Percentiles rank a stretch among this genome's conserved stretches.
Evolutionary conservation across 495 filamentous ascomycete genomes (phyloP).

Genomic region (Annulohypoxylon maeteangense): DNA sequence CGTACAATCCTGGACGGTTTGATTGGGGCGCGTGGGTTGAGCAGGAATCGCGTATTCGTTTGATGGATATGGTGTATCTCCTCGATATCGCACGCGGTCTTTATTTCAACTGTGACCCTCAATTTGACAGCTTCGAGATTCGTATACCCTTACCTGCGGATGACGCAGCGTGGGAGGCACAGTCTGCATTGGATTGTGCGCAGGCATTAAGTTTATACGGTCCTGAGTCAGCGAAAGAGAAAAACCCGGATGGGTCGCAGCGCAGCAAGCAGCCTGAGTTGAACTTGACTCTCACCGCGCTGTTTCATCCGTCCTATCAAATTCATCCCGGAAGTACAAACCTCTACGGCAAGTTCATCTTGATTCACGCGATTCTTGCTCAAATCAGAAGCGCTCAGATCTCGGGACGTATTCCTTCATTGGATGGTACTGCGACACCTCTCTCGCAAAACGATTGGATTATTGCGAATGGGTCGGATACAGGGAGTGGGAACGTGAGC

Average conservation of each 20-base stretch:
- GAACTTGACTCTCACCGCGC: conserved; percentile 61
- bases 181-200: conserved; percentile 64
- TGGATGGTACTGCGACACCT: conserved; percentile 55
- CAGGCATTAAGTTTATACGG: conserved; percentile 68
- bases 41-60: conserved; percentile 71
- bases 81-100: conserved; percentile 67
- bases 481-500: conserved; percentile 39
- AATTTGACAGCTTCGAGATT: conserved; percentile 67
- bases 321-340: conserved; percentile 69
- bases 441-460: conserved; percentile 63
- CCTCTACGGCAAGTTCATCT: conserved; percentile 72
- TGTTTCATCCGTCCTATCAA: conserved; percentile 62
- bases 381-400: conserved; percentile 59
- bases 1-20: conserved; percentile 54
- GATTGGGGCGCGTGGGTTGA: conserved; percentile 72
- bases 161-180: conserved; percentile 74
- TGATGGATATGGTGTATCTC: conserved; percentile 70
- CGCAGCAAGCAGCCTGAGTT: conserved; percentile 69
- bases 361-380: conserved; percentile 71
- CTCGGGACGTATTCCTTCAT: conserved; percentile 46
- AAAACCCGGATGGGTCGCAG: conserved; percentile 67
- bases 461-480: conserved; percentile 46
- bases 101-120: conserved; percentile 69
- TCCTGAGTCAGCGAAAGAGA: conserved; percentile 51
- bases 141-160: conserved; percentile 70